Evolutionary conservation across 768 basidiomycete species (phyloP).

Genomic region (Cystoderma amianthinum): DNA sequence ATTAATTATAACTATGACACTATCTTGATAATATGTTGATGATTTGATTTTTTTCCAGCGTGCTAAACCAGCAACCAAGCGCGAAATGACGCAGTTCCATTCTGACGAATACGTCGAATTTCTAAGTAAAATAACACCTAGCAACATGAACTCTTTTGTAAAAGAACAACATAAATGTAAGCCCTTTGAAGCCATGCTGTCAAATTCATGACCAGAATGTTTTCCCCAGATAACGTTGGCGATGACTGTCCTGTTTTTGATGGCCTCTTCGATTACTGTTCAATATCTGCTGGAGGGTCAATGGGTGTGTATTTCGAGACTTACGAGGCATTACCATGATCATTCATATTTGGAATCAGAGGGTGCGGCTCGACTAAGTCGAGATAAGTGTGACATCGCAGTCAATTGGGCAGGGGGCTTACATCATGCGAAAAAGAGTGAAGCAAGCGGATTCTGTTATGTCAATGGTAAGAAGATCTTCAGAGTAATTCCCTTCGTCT

Average conservation of each 20-base stretch:
- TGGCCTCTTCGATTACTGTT: slow-evolving; percentile 97
- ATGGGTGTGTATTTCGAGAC: slow-evolving; percentile 64
- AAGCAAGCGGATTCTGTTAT: slow-evolving; percentile 98
- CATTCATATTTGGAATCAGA: slow-evolving; percentile 53
- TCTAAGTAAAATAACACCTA: slow-evolving; percentile 86
- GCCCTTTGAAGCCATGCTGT: slow-evolving; percentile 11
- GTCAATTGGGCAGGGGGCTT: slow-evolving; percentile 99
- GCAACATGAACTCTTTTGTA: slow-evolving; percentile 89
- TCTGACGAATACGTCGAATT: slow-evolving; percentile 99
- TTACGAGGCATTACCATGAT: slow-evolving; percentile 6
- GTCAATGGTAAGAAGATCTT: slow-evolving; percentile 65
- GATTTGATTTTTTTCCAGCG: slow-evolving; percentile 42
- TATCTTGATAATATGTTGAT: neutral
- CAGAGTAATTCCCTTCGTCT: neutral
- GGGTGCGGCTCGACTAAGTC: slow-evolving; percentile 91
- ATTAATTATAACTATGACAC: neutral
- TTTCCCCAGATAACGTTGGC: slow-evolving; percentile 80
- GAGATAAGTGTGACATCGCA: slow-evolving; percentile 98
- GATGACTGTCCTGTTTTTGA: slow-evolving; percentile 99
- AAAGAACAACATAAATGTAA: slow-evolving; percentile 96
- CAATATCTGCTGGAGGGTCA: slow-evolving; percentile 98
- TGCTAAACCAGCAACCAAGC: slow-evolving; percentile 98
- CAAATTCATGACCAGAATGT: slow-evolving; percentile 1
- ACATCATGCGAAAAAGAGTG: slow-evolving; percentile 98
- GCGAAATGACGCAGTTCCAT: slow-evolving; percentile 99